Percentiles rank a stretch among this genome's conserved stretches.
Conservation (phyloP, 176 grass and related monocot species). For the Oryza officinalis region DNA sequence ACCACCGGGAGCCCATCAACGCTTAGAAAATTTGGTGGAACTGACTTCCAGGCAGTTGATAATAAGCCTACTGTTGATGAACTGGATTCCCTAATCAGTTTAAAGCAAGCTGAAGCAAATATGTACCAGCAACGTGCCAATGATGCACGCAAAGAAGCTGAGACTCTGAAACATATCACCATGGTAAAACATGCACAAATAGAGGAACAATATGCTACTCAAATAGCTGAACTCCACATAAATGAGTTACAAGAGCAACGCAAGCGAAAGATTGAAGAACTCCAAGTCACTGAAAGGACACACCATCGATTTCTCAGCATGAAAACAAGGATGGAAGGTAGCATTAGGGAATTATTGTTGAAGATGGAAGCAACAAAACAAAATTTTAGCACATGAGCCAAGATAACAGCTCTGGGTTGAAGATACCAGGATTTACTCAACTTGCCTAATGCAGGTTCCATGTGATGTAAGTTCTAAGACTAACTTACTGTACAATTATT, state of each 20-base stretch:
- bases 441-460: slow-evolving; percentile 36
- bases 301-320: slow-evolving; percentile 66
- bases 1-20: slow-evolving; percentile 38
- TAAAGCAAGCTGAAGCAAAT: slow-evolving; percentile 89
- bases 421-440: slow-evolving; percentile 1
- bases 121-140: slow-evolving; percentile 94
- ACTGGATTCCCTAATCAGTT: slow-evolving; percentile 72
- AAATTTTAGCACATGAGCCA: slow-evolving; percentile 51
- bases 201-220: slow-evolving; percentile 69
- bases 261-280: slow-evolving; percentile 73
- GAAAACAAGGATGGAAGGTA: slow-evolving; percentile 84
- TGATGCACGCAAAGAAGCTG: slow-evolving; percentile 70
- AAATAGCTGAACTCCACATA: slow-evolving; percentile 52
- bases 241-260: slow-evolving; percentile 70
- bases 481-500: slow-evolving; percentile 9
- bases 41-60: slow-evolving; percentile 45
- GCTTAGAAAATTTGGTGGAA: slow-evolving; percentile 43
- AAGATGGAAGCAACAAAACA: slow-evolving; percentile 86
- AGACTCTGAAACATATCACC: slow-evolving; percentile 53
- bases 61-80: slow-evolving; percentile 72
- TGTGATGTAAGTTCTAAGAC: slow-evolving; percentile 36
- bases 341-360: slow-evolving; percentile 77
- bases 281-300: slow-evolving; percentile 67
- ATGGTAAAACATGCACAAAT: slow-evolving; percentile 59
- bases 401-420: neutral